phyloP scores from a whole-genome alignment of 1,284 basidiomycete genomes.

The Cutaneotrichosporon daszewskae region DNA sequence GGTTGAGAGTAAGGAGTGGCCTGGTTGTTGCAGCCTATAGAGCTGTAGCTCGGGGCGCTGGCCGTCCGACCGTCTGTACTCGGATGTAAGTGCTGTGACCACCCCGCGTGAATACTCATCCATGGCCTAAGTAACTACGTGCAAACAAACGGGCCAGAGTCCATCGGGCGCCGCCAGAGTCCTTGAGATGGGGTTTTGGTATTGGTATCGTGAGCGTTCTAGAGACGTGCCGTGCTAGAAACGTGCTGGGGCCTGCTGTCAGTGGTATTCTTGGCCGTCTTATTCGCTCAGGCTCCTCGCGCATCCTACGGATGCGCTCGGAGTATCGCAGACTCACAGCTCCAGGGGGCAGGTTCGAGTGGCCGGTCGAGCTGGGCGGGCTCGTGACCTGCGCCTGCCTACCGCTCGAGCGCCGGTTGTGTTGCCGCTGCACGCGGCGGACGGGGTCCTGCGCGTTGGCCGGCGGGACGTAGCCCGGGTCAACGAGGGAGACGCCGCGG shows the following conservation, averaged over 20 bases:
- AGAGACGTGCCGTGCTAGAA: slow-evolving; percentile 2
- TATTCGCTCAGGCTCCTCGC: too few species aligned
- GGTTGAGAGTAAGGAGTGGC: too few species aligned
- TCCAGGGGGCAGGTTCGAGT: slow-evolving; percentile 19
- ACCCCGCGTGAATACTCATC: slow-evolving; percentile 7
- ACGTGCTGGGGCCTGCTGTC: slow-evolving; percentile 8
- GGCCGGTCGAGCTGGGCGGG: slow-evolving; percentile 11
- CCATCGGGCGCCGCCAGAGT: slow-evolving; percentile 3
- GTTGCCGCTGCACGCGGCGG: slow-evolving; percentile 31
- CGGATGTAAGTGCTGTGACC: too few species aligned
- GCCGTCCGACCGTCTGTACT: too few species aligned
- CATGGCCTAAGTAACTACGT: slow-evolving; percentile 8
- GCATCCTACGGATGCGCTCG: too few species aligned
- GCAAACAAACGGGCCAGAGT: slow-evolving; percentile 1
- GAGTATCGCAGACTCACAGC: too few species aligned
- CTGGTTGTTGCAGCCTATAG: too few species aligned
- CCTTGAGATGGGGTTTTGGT: too few species aligned
- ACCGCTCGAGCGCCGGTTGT: slow-evolving; percentile 27
- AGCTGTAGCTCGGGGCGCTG: too few species aligned
- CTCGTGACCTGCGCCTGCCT: slow-evolving; percentile 12
- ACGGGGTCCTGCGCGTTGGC: slow-evolving; percentile 59
- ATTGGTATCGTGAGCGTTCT: slow-evolving; percentile 4
- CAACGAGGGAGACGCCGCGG: slow-evolving; percentile 67
- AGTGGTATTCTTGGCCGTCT: too few species aligned
- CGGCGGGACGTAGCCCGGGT: slow-evolving; percentile 70